Evolutionary conservation across 2,329 filamentous ascomycete genomes (phyloP), one percentile per base, ranked within the genome.

Genomic region (Ceratocystiopsis minuta): DNA sequence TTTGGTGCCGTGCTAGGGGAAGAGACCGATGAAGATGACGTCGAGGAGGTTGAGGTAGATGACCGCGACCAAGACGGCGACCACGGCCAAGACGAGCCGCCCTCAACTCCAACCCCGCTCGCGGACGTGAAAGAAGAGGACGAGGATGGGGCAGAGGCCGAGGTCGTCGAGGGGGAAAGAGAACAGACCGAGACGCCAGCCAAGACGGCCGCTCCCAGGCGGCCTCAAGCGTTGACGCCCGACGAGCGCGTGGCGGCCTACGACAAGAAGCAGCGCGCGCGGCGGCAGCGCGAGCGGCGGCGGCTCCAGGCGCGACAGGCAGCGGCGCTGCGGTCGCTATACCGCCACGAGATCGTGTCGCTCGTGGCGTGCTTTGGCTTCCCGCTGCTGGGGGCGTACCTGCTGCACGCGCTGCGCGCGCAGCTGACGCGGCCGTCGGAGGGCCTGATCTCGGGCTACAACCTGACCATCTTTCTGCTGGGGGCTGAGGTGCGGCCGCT

Each of bases 361-460:
- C 65, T 96, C 15, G 49, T 74, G 0, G 77, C 79, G 7, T 95
- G 86, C 57, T 92, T 95, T 52, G 46, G 80, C 24, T 78, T 82
- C 28, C 88, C 88, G 0, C 54, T 84, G 0, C 55, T 85, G 4
- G 82, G 83, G n/a, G 82, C 87, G 24, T 90, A 80, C 59, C 64
- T 95, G 34, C 66, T 96, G 12, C 87, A 95, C 55, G 65, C 74
- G 16, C 81, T 95, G 45, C 75, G 88, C 40, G 71, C 70, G 10
- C 84, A 88, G 52, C 72, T 96, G 16, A 87, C 81, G 18, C 70
- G 82, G 2, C 83, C 82, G 0, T 86, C 85, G 0, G 86, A 92
- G 56, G 83, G 83, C 2, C 65, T 96, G 12, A 79, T 96, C 7
- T 93, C 85, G 5, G 83, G 94, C 57, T 92, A 88, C 61, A 95